Conservation (phyloP, 2,329 filamentous ascomycete genomes). For the Pseudogymnoascus pannorum region DNA sequence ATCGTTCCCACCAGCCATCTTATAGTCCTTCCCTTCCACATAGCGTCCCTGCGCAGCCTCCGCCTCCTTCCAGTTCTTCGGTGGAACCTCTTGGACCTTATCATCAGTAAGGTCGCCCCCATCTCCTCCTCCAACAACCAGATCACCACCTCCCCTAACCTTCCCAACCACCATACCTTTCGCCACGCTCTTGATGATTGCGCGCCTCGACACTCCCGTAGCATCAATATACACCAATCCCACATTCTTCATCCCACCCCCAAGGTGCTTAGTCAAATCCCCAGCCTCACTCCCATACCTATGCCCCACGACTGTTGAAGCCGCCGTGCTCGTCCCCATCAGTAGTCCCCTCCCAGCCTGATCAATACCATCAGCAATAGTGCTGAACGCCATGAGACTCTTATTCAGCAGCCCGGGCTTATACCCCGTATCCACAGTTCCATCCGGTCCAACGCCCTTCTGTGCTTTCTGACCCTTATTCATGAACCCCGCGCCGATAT, state of each 20-base stretch:
- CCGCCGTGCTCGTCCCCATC: constrained; percentile 65
- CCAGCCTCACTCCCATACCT: constrained; percentile 83
- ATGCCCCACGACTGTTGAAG: constrained; percentile 81
- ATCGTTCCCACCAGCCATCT: constrained; percentile 21
- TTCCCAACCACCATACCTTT: constrained; percentile 91
- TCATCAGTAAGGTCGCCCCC: constrained; percentile 18
- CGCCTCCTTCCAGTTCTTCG: constrained; percentile 21
- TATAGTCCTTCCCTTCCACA: constrained; percentile 17
- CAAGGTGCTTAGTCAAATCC: constrained; percentile 64
- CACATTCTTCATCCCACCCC: constrained; percentile 89
- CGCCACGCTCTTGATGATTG: constrained; percentile 88
- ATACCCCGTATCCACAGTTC: constrained; percentile 53
- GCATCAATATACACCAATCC: constrained; percentile 97
- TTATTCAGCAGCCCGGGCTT: constrained; percentile 94
- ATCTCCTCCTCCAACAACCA: constrained; percentile 60
- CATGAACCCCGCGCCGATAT: constrained; percentile 69
- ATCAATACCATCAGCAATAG: constrained; percentile 87
- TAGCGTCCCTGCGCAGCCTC: constrained; percentile 20
- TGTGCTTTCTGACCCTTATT: constrained; percentile 51
- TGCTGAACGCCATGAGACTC: constrained; percentile 92
- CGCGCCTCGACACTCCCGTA: constrained; percentile 79
- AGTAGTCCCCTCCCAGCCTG: constrained; percentile 76
- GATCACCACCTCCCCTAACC: constrained; percentile 64
- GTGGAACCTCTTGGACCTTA: background rate
- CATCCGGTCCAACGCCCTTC: constrained; percentile 62